Evolutionary conservation across 768 basidiomycete species (phyloP).

Genomic region (Lanmaoa pseudosensibilis): DNA sequence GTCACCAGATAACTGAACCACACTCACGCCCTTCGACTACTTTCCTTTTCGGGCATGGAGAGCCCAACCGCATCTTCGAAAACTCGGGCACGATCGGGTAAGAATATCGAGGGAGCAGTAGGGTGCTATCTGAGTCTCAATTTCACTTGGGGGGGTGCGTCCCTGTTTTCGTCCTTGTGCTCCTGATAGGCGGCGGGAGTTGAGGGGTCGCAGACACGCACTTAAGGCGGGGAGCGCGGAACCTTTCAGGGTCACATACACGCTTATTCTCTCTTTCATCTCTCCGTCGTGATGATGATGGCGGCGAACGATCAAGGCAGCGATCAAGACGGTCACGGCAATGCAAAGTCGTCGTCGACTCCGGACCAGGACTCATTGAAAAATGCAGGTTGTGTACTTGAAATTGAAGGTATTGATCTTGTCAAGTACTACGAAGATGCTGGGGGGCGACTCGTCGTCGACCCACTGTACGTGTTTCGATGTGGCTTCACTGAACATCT

Average conservation of each 20-base stretch:
- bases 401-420: constrained; percentile 32
- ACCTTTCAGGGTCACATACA: not conserved
- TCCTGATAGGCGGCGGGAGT: not conserved
- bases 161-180: not conserved
- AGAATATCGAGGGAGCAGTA: no score
- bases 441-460: constrained; percentile 61
- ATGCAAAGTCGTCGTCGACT: not conserved
- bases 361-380: constrained; percentile 5
- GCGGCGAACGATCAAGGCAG: not conserved
- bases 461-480: constrained; percentile 49
- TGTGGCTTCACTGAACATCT: no score
- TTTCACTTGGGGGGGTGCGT: not conserved
- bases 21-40: no score
- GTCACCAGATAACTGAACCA: no score
- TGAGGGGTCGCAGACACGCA: not conserved
- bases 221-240: not conserved
- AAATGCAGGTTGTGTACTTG: not conserved
- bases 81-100: no score
- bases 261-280: not conserved
- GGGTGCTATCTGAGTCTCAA: no score
- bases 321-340: not conserved
- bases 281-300: not conserved
- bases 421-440: constrained; percentile 49
- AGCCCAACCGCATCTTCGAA: no score
- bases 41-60: no score